A percentile compares a stretch with the other conserved stretches of the same genome.
These are phyloP conservation scores for Boletus speciosus DNA, from an alignment of 768 basidiomycete genomes.

Conservation along the genomic window DNA sequence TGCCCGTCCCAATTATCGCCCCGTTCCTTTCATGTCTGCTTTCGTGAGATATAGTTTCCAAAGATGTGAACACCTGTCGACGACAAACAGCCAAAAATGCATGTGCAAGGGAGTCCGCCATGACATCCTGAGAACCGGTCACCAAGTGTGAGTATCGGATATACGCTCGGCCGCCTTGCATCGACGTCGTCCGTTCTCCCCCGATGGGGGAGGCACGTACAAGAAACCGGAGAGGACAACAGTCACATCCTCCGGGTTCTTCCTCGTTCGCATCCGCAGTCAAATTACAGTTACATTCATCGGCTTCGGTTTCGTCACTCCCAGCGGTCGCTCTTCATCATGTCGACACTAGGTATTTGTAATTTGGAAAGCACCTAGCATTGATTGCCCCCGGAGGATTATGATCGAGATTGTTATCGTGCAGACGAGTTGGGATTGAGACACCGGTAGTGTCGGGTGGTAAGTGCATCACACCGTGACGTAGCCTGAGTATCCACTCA, in stretches of 20 bases:
- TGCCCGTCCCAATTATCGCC: neutral
- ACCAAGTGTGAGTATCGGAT: conserved; percentile 2
- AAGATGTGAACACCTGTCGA: neutral
- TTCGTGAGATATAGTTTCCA: neutral
- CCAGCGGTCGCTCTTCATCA: neutral
- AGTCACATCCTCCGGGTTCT: neutral
- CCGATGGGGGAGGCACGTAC: neutral
- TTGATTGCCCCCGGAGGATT: neutral
- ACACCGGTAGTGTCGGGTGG: neutral
- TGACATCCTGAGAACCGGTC: neutral
- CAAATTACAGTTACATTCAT: neutral
- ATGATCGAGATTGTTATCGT: neutral
- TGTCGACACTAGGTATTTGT: neutral
- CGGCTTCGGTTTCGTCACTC: neutral
- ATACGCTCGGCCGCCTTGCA: neutral
- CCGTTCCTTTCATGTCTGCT: neutral
- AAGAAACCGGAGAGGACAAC: neutral
- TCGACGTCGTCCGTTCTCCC: neutral
- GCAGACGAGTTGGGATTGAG: neutral
- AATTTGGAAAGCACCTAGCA: conserved; percentile 1
- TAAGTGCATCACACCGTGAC: neutral
- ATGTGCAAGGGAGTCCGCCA: too few relatives aligned
- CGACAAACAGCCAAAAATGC: neutral
- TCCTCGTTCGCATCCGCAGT: conserved; percentile 6
- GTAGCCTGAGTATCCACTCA: too few relatives aligned